These are phyloP conservation scores for Alternaria triticimaculans DNA, from an alignment of 2,329 filamentous ascomycete species.

Conservation along the genomic window DNA sequence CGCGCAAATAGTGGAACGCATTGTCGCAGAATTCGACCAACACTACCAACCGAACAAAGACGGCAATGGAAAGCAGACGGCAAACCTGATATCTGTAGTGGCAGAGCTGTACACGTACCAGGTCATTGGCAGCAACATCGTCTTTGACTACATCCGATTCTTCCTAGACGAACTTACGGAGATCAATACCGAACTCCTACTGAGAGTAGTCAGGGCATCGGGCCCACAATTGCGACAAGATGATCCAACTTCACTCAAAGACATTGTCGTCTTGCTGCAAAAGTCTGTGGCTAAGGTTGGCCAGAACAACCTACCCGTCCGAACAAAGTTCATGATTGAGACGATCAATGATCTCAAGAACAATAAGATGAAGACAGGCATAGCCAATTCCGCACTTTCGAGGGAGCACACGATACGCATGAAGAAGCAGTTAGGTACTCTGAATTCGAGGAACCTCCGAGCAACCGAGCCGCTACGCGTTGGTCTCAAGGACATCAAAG, in stretches of 20 bases:
- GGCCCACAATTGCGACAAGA: conserved; percentile 86
- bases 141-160: conserved; percentile 89
- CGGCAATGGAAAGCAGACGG: conserved; percentile 62
- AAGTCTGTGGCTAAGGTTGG: conserved; percentile 72
- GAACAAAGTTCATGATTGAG: conserved; percentile 97
- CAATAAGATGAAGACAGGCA: conserved; percentile 82
- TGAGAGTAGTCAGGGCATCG: conserved; percentile 80
- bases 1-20: conserved; percentile 79
- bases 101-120: conserved; percentile 93
- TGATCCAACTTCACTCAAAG: conserved; percentile 85
- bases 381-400: conserved; percentile 72
- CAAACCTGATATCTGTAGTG: conserved; percentile 81
- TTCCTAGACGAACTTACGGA: conserved; percentile 80
- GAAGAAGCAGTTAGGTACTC: conserved; percentile 82
- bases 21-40: conserved; percentile 76
- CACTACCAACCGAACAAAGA: conserved; percentile 60
- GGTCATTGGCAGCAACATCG: conserved; percentile 78
- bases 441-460: conserved; percentile 73
- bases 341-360: conserved; percentile 94
- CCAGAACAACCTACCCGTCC: conserved; percentile 75
- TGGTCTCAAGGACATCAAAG: conserved; percentile 79
- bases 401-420: conserved; percentile 86
- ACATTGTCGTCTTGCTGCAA: conserved; percentile 82
- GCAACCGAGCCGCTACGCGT: conserved; percentile 83
- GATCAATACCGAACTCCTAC: conserved; percentile 83